phyloP scores from a whole-genome alignment of 768 basidiomycete genomes.

The Termitomyces sp. region DNA sequence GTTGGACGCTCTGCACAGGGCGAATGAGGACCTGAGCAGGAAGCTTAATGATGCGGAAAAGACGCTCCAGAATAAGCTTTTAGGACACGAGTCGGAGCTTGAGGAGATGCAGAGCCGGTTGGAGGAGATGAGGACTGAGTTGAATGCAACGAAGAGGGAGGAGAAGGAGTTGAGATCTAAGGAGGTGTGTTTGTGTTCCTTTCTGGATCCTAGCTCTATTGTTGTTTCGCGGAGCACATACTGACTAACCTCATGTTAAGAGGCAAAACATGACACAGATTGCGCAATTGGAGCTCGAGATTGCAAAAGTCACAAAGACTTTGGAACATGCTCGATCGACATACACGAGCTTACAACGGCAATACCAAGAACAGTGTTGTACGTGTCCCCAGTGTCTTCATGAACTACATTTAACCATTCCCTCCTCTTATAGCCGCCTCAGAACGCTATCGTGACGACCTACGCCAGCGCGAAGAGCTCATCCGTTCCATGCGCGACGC shows the following conservation, averaged over 20 bases:
- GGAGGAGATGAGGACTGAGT: constrained; percentile 75
- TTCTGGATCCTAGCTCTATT: neutral
- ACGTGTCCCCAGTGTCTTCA: constrained; percentile 22
- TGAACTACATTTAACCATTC: neutral
- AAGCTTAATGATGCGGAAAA: constrained; percentile 75
- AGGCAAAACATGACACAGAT: constrained; percentile 66
- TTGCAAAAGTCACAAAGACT: constrained; percentile 66
- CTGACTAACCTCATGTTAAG: constrained; percentile 28
- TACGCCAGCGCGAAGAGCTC: constrained; percentile 71
- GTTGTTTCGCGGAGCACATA: neutral
- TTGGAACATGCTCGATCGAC: constrained; percentile 70
- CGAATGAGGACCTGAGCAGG: constrained; percentile 69
- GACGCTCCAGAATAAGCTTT: constrained; percentile 57
- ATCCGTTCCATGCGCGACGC: constrained; percentile 63
- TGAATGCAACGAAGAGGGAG: constrained; percentile 78
- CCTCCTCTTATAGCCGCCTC: constrained; percentile 49
- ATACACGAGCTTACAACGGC: constrained; percentile 76
- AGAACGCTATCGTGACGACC: constrained; percentile 69
- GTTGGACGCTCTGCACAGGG: constrained; percentile 65
- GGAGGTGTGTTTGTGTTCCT: constrained; percentile 48
- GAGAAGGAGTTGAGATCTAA: constrained; percentile 89
- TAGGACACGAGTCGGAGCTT: constrained; percentile 77
- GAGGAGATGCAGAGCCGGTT: constrained; percentile 73
- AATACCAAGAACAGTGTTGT: constrained; percentile 88
- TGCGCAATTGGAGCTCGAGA: constrained; percentile 67